Evolutionary conservation across 768 basidiomycete species (phyloP).

Genomic region (Hysterangium stoloniferum): DNA sequence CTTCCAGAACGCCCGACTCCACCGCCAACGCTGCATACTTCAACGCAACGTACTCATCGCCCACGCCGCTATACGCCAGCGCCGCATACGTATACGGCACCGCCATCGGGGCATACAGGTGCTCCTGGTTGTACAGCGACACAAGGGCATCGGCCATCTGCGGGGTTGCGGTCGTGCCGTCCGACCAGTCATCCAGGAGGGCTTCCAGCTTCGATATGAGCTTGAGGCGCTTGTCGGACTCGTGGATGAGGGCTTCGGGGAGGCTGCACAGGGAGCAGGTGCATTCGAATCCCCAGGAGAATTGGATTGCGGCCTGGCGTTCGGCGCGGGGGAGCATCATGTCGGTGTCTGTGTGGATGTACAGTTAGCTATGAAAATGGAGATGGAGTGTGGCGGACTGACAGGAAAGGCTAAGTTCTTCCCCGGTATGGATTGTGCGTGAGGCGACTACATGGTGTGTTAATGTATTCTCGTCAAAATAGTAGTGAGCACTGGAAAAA

Average conservation of each 20-base stretch:
- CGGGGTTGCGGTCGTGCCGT: not conserved
- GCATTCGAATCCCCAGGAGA: constrained; percentile 2
- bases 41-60: not conserved
- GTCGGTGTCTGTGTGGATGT: not conserved
- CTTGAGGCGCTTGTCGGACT: constrained; percentile 1
- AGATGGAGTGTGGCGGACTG: not conserved
- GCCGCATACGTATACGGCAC: not conserved
- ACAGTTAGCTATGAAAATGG: not conserved
- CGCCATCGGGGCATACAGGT: not conserved
- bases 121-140: constrained; percentile 1
- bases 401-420: constrained; percentile 3
- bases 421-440: constrained; percentile 4
- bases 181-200: not conserved
- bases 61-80: not conserved
- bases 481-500: constrained; percentile 3
- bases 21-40: not conserved
- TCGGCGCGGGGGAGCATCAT: not conserved
- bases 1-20: not conserved
- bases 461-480: constrained; percentile 2
- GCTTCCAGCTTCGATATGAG: not conserved
- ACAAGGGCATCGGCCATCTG: not conserved
- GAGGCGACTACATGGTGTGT: not conserved
- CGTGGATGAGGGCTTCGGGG: not conserved
- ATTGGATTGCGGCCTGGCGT: not conserved
- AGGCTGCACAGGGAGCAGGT: not conserved